Conservation (phyloP, 2,329 filamentous ascomycete species). For the Coniella lustricola region DNA sequence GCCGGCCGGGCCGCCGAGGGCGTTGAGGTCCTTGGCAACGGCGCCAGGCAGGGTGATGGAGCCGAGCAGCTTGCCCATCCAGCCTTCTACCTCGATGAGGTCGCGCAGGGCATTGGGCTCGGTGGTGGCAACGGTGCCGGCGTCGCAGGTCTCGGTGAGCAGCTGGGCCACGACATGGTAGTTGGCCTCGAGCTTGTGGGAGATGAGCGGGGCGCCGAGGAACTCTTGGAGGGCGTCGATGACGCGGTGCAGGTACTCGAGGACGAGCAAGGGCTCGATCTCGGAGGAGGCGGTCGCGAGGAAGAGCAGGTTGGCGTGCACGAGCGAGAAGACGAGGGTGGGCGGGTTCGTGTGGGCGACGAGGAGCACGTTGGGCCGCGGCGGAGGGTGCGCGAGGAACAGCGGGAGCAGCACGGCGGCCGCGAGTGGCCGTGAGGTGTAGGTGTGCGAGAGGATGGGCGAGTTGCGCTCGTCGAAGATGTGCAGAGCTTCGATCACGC, state of each 20-base stretch:
- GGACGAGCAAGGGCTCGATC: slow-evolving; percentile 78
- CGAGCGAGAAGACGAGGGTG: slow-evolving; percentile 79
- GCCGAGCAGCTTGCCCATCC: slow-evolving; percentile 81
- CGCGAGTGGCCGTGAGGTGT: slow-evolving; percentile 72
- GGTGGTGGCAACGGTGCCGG: slow-evolving; percentile 78
- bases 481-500: slow-evolving; percentile 90
- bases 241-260: slow-evolving; percentile 91
- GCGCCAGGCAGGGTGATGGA: slow-evolving; percentile 73
- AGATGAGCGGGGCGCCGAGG: slow-evolving; percentile 76
- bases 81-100: slow-evolving; percentile 83
- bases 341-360: slow-evolving; percentile 75
- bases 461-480: slow-evolving; percentile 94
- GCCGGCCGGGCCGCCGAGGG: slow-evolving; percentile 11
- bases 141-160: slow-evolving; percentile 93
- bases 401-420: slow-evolving; percentile 72
- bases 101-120: slow-evolving; percentile 91
- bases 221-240: slow-evolving; percentile 94
- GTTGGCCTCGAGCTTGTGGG: slow-evolving; percentile 77
- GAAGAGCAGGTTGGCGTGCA: slow-evolving; percentile 82
- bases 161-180: slow-evolving; percentile 94
- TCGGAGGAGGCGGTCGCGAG: slow-evolving; percentile 80
- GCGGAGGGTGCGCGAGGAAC: slow-evolving; percentile 74
- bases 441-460: slow-evolving; percentile 81
- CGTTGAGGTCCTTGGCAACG: slow-evolving; percentile 12
- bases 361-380: slow-evolving; percentile 81